These are phyloP conservation scores for Punctularia strigosozonata DNA, from an alignment of 768 basidiomycete species.

Conservation along the genomic window DNA sequence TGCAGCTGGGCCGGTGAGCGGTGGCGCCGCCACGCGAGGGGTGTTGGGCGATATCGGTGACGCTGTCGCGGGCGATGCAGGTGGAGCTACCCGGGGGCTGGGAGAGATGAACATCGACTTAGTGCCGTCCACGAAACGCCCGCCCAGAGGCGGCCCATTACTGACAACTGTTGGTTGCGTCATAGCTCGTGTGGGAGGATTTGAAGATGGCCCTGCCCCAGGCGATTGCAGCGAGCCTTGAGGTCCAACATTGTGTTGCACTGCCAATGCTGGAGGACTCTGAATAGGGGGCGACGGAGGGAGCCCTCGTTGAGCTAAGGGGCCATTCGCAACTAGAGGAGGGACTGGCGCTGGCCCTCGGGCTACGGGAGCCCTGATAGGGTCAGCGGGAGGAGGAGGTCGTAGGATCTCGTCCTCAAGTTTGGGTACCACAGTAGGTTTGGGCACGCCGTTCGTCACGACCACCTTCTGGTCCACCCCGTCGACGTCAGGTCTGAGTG, in stretches of 20 bases:
- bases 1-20: no score
- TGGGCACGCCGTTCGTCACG: slow-evolving; percentile 38
- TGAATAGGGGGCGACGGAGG: slow-evolving; percentile 5
- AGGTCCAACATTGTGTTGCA: no score
- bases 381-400: slow-evolving; percentile 16
- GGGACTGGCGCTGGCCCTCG: slow-evolving; percentile 9
- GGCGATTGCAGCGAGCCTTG: slow-evolving; percentile 32
- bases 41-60: slow-evolving; percentile 11
- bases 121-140: slow-evolving; percentile 61
- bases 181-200: slow-evolving; percentile 20
- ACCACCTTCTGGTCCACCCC: slow-evolving; percentile 51
- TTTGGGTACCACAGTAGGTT: slow-evolving; percentile 48
- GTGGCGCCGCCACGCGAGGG: slow-evolving; percentile 7
- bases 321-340: neutral
- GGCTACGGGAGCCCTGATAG: slow-evolving; percentile 7
- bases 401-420: slow-evolving; percentile 43
- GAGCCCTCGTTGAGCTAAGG: neutral
- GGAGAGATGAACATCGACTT: slow-evolving; percentile 78
- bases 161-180: slow-evolving; percentile 14
- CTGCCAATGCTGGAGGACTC: no score
- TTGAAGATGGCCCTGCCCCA: slow-evolving; percentile 43
- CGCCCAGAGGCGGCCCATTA: slow-evolving; percentile 40
- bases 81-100: slow-evolving; percentile 6
- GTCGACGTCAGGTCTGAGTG: slow-evolving; percentile 64
- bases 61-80: slow-evolving; percentile 8